phyloP scores from a whole-genome alignment of 257 asterid species.

The Haberlea rhodopensis region DNA sequence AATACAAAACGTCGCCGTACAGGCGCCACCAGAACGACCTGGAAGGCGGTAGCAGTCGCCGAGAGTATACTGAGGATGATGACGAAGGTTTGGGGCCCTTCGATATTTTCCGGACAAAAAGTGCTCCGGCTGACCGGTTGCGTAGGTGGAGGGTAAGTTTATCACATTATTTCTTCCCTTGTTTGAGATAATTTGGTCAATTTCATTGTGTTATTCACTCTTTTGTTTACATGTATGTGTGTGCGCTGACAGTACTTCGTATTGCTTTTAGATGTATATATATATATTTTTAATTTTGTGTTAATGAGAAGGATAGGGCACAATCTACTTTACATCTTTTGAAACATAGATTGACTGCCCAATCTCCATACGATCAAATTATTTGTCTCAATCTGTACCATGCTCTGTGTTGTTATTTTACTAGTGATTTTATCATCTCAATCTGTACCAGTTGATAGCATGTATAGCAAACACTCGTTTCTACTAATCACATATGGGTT shows the following conservation, averaged over 20 bases:
- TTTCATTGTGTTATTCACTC: neutral
- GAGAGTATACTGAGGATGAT: slow-evolving; percentile 38
- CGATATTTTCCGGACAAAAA: slow-evolving; percentile 68
- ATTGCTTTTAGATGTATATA: too few relatives aligned
- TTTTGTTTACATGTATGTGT: neutral
- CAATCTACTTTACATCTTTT: too few relatives aligned
- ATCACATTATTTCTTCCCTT: neutral
- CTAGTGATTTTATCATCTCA: too few relatives aligned
- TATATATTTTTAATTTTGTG: neutral
- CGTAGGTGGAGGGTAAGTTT: slow-evolving; percentile 84
- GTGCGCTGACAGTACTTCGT: neutral
- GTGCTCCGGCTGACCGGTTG: slow-evolving; percentile 74
- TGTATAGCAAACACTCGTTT: too few relatives aligned
- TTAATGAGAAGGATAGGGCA: too few relatives aligned
- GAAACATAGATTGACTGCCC: too few relatives aligned
- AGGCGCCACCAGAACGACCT: slow-evolving; percentile 57
- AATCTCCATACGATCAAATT: too few relatives aligned
- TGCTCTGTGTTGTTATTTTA: too few relatives aligned
- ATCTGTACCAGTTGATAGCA: too few relatives aligned
- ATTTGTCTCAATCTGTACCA: too few relatives aligned
- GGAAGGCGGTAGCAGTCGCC: slow-evolving; percentile 45
- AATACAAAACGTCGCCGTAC: slow-evolving; percentile 52
- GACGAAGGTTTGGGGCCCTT: slow-evolving; percentile 58
- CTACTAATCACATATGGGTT: too few relatives aligned
- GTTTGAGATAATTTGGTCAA: neutral